Evolutionary conservation across 106 monocot species (phyloP), one percentile per base, ranked within the genome.

Genomic region (Platanthera guangdongensis): DNA sequence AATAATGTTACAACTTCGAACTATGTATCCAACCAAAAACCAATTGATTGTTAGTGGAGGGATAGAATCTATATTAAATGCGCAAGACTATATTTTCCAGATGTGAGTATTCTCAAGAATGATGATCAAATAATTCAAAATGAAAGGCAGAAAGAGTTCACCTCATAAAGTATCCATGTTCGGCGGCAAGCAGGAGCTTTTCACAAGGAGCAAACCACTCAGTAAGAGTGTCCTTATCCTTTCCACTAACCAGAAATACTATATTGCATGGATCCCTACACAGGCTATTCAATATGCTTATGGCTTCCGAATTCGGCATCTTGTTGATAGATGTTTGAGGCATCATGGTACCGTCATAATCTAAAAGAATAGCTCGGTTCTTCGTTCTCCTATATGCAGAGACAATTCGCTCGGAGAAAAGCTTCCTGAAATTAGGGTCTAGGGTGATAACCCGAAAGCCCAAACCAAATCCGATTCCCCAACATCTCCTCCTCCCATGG

Each of bases 321-420:
- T 87, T 87, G 74, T 81, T 81, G 46, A 87, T 83, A 13, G 78
- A 83, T 55, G 83, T 80, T n/a, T 78, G 83, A 50, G 83, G 71
- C 83, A 87, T 87, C 70, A 87, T 83, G 9, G 87, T 80, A 7
- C 87, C 83, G 73, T 87, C 87, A 78, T 87, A 87, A 72, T 87
- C 87, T 21, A 87, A 76, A 0, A 87, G 63, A 71, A 87, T 86
- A 2, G 83, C 83, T 39, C 87, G 57, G 50, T 78, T 83, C 63
- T 81, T 87, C 28, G 83, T 87, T 51, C 83, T 87, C 72, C 75
- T 83, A 47, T 87, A 87, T 10, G 83, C 78, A 0, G 87, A 80
- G 65, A 81, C 83, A 51, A 87, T 78, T 64, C 83, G 83, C 19
- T 87, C 87, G 5, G 77, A 83, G 16, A 80, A 83, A 9, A 87